Evolutionary conservation across 768 basidiomycete species (phyloP), one percentile per base, ranked within the genome.

Genomic region (Boletales sp.): DNA sequence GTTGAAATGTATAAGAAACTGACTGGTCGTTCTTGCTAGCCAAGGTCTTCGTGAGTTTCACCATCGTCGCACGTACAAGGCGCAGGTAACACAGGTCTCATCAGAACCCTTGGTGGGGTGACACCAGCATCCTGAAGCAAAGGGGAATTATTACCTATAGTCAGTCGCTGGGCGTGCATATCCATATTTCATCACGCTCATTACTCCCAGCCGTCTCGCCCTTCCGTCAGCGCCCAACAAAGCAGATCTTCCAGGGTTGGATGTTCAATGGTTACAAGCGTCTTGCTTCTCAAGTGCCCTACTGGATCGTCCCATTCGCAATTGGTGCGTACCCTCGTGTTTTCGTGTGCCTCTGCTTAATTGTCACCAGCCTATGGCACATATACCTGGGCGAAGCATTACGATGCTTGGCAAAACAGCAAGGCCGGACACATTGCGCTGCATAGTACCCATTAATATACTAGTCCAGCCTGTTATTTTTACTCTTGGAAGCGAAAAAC

Each of bases 81-180:
- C 25, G 7, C 8, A 13, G 51, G n/a, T 53, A 45, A 60, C 38
- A 21, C 21, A 31, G 17, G 18, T 40, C 33, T 46, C 41, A 49
- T 31, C 65, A 94, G 90, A 87, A 78, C 70, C 74, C 84, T 45
- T 96, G 93, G 93, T 96, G 93, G 92, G 93, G 92, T 72, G 84
- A 87, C 71, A 74, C 76, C 57, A 79, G 80, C 53, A 73, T 78
- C 39, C 76, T 76, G 59, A 84, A 82, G 66, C 84, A 86, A 63
- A 90, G 79, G 71, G 92, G 93, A 46, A 77, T 94, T 51, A 73
- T 80, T 44, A 72, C 76, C 62, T 96, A 95, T 78, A 78, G 94
- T 95, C 62, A 73, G 90, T 81, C 15, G 9, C 36, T 17, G 30
- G 37, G 17, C 5, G 25, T 36, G 2, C 19, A 18, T 17, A 13